Conservation (phyloP, 1,284 basidiomycete species). For the Irpex sp. region DNA sequence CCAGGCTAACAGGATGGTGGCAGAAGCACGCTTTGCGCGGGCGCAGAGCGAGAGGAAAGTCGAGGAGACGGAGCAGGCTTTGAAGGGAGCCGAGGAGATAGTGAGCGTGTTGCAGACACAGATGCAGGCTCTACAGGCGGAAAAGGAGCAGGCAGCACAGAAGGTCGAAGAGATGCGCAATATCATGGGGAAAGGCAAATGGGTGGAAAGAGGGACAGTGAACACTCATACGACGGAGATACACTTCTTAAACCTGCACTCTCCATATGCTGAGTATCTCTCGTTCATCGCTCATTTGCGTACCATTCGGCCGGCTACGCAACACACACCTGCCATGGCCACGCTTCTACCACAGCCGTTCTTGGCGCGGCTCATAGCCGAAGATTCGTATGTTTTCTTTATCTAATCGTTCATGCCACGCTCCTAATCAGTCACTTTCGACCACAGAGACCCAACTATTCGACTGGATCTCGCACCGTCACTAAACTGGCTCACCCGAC, state of each 20-base stretch:
- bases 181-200: conserved; percentile 67
- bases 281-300: conserved; percentile 82
- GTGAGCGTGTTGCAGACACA: conserved; percentile 82
- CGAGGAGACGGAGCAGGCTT: conserved; percentile 73
- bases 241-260: conserved; percentile 62
- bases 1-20: conserved; percentile 92
- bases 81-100: conserved; percentile 84
- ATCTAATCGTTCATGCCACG: conserved; percentile 11
- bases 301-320: conserved; percentile 57
- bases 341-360: conserved; percentile 81
- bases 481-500: conserved; percentile 88
- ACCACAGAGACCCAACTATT: conserved; percentile 80
- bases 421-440: conserved; percentile 1
- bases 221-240: conserved; percentile 15
- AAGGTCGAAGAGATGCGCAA: conserved; percentile 44
- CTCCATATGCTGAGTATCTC: conserved; percentile 86
- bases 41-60: conserved; percentile 83
- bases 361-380: conserved; percentile 74
- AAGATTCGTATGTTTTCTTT: conserved; percentile 75
- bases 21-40: conserved; percentile 76
- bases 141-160: conserved; percentile 58
- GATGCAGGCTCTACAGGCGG: conserved; percentile 69
- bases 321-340: conserved; percentile 60
- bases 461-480: conserved; percentile 93
- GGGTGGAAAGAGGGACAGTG: conserved; percentile 40